These are phyloP conservation scores for Myrica gale DNA, from an alignment of 306 rosid species.

Conservation along the genomic window DNA sequence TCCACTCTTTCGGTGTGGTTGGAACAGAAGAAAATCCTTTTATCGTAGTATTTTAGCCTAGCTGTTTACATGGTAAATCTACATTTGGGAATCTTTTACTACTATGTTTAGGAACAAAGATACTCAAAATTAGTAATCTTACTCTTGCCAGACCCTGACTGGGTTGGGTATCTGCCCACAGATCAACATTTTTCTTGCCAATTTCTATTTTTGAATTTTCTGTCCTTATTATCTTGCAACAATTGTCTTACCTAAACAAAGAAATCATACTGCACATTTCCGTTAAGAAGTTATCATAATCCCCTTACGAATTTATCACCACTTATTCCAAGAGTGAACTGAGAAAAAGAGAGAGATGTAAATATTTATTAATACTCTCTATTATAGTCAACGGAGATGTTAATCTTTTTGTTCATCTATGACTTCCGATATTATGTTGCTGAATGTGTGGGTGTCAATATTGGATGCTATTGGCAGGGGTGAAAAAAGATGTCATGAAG, in stretches of 20 bases:
- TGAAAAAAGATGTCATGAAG: conserved; percentile 99
- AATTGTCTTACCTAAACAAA: too few species aligned
- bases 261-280: too few species aligned
- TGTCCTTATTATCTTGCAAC: neutral
- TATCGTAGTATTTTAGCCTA: neutral
- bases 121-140: neutral
- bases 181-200: neutral
- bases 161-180: neutral
- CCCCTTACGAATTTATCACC: neutral
- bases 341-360: neutral
- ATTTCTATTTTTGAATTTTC: neutral
- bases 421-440: conserved; percentile 1
- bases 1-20: neutral
- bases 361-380: too few species aligned
- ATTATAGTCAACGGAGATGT: conserved; percentile 2
- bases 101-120: neutral
- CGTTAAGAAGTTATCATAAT: neutral
- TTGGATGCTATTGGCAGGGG: conserved; percentile 61
- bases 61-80: neutral
- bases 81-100: neutral
- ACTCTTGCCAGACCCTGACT: neutral
- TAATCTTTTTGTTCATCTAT: conserved; percentile 9
- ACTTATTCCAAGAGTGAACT: too few species aligned
- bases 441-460: conserved; percentile 16
- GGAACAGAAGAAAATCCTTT: neutral